Evolutionary conservation across 2,329 filamentous ascomycete genomes (phyloP).

Genomic region (Cryphonectria nitschkei): DNA sequence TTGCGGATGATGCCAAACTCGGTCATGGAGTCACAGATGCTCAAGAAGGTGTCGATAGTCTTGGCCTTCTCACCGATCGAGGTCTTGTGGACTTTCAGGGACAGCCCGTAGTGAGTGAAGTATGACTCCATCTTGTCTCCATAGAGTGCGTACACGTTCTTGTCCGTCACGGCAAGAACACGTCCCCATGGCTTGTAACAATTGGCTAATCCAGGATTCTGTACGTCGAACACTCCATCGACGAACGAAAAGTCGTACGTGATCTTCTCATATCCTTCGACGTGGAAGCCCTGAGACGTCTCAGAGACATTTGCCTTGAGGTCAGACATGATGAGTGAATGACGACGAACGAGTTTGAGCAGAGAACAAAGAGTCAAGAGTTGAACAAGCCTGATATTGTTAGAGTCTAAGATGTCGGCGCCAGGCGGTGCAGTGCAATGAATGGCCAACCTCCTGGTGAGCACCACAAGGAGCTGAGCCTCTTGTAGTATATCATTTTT

Average conservation of each 20-base stretch:
- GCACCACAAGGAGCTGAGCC: not conserved
- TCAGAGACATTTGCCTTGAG: conserved; percentile 67
- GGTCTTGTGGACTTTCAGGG: conserved; percentile 70
- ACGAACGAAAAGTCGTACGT: conserved; percentile 76
- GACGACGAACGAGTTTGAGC: not conserved
- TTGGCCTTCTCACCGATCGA: conserved; percentile 78
- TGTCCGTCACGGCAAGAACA: conserved; percentile 70
- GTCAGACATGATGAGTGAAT: conserved; percentile 62
- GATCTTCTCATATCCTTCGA: conserved; percentile 76
- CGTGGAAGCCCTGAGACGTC: conserved; percentile 68
- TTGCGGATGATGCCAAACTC: conserved; percentile 73
- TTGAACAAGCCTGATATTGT: not conserved
- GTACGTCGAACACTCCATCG: conserved; percentile 66
- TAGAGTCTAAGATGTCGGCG: conserved; percentile 2
- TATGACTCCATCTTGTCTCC: conserved; percentile 68
- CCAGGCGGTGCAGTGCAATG: not conserved
- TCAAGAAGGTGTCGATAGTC: conserved; percentile 69
- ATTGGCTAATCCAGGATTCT: conserved; percentile 64
- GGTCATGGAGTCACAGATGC: conserved; percentile 74
- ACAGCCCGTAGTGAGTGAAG: conserved; percentile 66
- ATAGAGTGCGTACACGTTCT: conserved; percentile 72
- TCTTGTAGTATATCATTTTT: conserved; percentile 17
- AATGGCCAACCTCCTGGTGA: not conserved
- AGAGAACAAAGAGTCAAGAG: conserved; percentile 1
- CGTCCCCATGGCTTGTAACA: conserved; percentile 69